Evolutionary conservation across 1,284 basidiomycete genomes (phyloP), one percentile per base, ranked within the genome.

Genomic region (Sphaerobolus stellatus): DNA sequence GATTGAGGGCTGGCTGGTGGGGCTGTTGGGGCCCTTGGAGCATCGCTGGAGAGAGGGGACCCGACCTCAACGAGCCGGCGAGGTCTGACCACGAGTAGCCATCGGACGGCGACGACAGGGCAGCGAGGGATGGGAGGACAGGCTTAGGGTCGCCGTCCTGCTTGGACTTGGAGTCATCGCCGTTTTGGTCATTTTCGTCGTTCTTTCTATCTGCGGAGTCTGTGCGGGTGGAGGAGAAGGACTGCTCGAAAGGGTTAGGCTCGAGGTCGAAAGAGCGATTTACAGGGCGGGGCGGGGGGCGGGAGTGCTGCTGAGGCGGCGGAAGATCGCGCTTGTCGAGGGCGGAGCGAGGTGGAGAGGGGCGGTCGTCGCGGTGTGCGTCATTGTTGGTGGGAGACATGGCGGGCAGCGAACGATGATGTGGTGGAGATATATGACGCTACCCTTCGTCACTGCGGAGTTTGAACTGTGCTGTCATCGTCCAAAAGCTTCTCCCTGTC

Each of bases 21-120:
- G 66, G 62, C 60, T 65, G 62, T 67, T 88, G 84, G 2, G 94
- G 94, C 14, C 91, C 94, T 30, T 91, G 86, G 56, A 98, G 86
- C 91, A 98, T 96, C 56, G 95, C 94, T 34, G 95, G 94, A 6
- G 90, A 93, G 36, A 98, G 83, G 1, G 94, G 95, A 5, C 95
- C 95, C 0, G 92, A 81, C 45, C 95, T 83, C 28, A 98, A 82
- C 1, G 92, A 94, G 68, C 86, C 88, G 40, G 78, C 72, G 56
- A 87, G 73, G 54, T 81, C 80, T 7, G 77, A 69, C 30, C 79
- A 75, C 14, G 71, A 69, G 58, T 87, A 86, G 22, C 75, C 79
- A 63, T 90, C 89, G 14, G 90, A 86, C 2, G 94, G 93, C 13
- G 90, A 93, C 1, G 87, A 84, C 58, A 97, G 85, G 46, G 90